These are phyloP conservation scores for Chaetoceros tenuissimus DNA, from an alignment of 108 stramenopile genomes.

Conservation along the genomic window DNA sequence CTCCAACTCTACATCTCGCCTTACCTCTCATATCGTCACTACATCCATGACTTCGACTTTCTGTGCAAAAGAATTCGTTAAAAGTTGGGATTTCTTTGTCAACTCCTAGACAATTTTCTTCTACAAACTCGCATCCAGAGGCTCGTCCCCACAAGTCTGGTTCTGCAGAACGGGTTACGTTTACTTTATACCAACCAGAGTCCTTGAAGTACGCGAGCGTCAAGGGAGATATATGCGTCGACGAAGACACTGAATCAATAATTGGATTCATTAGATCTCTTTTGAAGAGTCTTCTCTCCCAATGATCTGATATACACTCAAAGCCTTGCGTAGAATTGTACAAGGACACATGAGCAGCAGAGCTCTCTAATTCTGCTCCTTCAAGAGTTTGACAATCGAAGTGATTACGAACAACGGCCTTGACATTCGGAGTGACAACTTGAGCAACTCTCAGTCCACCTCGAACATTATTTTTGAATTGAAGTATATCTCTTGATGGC, in stretches of 20 bases:
- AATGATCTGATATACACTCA: conserved; percentile 74
- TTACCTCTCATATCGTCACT: conserved; percentile 65
- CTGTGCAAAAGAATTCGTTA: conserved; percentile 70
- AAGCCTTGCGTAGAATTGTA: not conserved
- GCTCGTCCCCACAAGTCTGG: conserved; percentile 68
- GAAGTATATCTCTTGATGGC: conserved; percentile 53
- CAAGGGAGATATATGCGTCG: conserved; percentile 53
- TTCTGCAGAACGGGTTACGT: conserved; percentile 43
- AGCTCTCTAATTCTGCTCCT: conserved; percentile 73
- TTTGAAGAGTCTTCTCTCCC: conserved; percentile 65
- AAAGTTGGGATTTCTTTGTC: conserved; percentile 49
- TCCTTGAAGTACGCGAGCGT: conserved; percentile 79
- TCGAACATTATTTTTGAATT: conserved; percentile 44
- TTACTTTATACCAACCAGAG: conserved; percentile 81
- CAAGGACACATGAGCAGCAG: not conserved
- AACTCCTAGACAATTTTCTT: conserved; percentile 46
- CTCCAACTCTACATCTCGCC: conserved; percentile 72
- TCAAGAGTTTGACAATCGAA: conserved; percentile 65
- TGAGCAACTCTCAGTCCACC: conserved; percentile 73
- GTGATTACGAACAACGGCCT: conserved; percentile 67
- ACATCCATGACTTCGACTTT: conserved; percentile 39
- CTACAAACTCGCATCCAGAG: conserved; percentile 72
- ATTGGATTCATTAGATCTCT: conserved; percentile 76
- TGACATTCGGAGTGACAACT: conserved; percentile 67
- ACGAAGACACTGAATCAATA: conserved; percentile 48